Evolutionary conservation across 176 grass and related monocot genomes (phyloP).

Genomic region (Eleusine coracana): DNA sequence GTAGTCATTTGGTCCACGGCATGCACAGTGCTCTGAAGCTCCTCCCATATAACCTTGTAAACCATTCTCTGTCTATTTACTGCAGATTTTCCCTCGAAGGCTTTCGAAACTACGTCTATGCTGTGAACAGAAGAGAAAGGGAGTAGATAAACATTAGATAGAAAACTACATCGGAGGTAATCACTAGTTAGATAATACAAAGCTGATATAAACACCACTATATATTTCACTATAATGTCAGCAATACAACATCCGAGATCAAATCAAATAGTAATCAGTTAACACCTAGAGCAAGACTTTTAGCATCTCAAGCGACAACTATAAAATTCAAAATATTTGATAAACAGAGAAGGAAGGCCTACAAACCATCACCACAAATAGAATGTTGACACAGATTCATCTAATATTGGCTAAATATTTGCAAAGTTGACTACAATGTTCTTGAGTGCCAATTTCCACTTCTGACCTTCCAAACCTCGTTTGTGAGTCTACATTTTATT

Average conservation of each 20-base stretch:
- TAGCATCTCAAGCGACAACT: not conserved
- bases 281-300: not conserved
- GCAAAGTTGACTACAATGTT: too few relatives aligned
- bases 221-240: not conserved
- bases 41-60: conserved; percentile 96
- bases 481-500: too few relatives aligned
- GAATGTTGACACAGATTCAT: not conserved
- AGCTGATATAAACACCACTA: not conserved
- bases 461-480: too few relatives aligned
- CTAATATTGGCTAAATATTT: too few relatives aligned
- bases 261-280: not conserved
- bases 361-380: not conserved
- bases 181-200: not conserved
- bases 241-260: not conserved
- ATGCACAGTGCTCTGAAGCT: conserved; percentile 87
- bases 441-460: too few relatives aligned
- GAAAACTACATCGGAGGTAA: not conserved
- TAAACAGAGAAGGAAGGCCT: not conserved
- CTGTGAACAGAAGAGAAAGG: conserved; percentile 38
- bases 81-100: conserved; percentile 78
- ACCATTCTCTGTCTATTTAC: conserved; percentile 98
- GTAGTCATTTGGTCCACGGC: conserved; percentile 96
- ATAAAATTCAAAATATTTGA: not conserved
- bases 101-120: conserved; percentile 86
- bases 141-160: conserved; percentile 21